Percentiles rank a stretch among this genome's conserved stretches.
Evolutionary conservation across 1,284 basidiomycete species (phyloP).

Genomic region (Ustilago nuda): DNA sequence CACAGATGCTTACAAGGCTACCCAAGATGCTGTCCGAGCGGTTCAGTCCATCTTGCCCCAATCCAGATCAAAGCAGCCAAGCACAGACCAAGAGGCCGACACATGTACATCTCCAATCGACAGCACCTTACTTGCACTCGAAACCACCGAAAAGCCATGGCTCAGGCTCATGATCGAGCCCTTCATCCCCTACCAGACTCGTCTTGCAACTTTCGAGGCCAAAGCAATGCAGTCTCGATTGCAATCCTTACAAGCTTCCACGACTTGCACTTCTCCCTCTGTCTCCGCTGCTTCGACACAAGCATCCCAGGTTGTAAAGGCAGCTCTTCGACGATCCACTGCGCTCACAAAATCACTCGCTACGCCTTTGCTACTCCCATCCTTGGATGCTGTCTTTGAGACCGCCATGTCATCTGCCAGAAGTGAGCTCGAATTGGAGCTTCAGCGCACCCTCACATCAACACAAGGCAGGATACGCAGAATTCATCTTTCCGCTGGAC

Average conservation of each 20-base stretch:
- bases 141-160: constrained; percentile 30
- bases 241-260: constrained; percentile 16
- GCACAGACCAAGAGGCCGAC: constrained; percentile 14
- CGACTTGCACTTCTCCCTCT: neutral
- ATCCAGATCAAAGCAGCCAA: constrained; percentile 2
- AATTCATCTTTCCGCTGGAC: constrained; percentile 18
- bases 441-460: constrained; percentile 10
- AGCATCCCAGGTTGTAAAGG: constrained; percentile 24
- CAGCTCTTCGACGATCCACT: constrained; percentile 17
- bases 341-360: constrained; percentile 40
- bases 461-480: constrained; percentile 26
- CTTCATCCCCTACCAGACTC: constrained; percentile 41
- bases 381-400: constrained; percentile 25
- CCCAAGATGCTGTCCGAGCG: constrained; percentile 30
- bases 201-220: constrained; percentile 37
- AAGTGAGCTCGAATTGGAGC: constrained; percentile 5
- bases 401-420: constrained; percentile 7
- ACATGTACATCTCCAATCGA: constrained; percentile 16
- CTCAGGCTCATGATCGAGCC: constrained; percentile 37
- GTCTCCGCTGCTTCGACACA: constrained; percentile 22
- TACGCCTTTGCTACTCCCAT: constrained; percentile 23
- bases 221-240: constrained; percentile 42
- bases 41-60: constrained; percentile 23
- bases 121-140: constrained; percentile 21
- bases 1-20: constrained; percentile 35